Conservation (phyloP, 495 filamentous ascomycete genomes). For the Pseudomonodictys pantanalensis region DNA sequence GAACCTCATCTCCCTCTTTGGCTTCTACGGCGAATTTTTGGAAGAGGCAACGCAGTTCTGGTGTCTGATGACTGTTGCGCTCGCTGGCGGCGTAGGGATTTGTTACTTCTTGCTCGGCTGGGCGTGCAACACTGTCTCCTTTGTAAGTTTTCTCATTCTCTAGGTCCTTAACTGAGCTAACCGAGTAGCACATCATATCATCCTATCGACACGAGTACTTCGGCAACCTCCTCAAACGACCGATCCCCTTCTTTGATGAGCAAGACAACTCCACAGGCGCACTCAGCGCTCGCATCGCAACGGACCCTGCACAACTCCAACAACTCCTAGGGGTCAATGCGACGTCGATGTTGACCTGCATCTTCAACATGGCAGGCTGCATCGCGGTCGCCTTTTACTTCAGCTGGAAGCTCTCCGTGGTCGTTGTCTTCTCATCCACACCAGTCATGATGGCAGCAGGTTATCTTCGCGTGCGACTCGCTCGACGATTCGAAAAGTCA, state of each 20-base stretch:
- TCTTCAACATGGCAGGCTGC: conserved; percentile 68
- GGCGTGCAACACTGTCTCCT: conserved; percentile 13
- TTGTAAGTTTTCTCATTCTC: not conserved
- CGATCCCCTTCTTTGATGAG: conserved; percentile 83
- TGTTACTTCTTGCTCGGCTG: conserved; percentile 16
- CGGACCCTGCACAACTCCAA: conserved; percentile 70
- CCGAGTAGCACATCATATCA: conserved; percentile 58
- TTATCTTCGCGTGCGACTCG: conserved; percentile 71
- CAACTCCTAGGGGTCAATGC: conserved; percentile 64
- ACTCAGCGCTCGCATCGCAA: conserved; percentile 70
- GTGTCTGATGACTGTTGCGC: conserved; percentile 9
- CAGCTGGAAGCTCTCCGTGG: conserved; percentile 69
- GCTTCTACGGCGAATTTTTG: conserved; percentile 6
- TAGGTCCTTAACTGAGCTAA: conserved; percentile 63
- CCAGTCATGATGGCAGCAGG: conserved; percentile 55
- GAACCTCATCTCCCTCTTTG: conserved; percentile 10
- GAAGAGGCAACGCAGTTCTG: not conserved
- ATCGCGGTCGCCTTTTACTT: conserved; percentile 67
- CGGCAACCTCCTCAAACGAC: conserved; percentile 79
- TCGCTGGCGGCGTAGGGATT: conserved; percentile 5
- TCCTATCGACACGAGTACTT: conserved; percentile 77
- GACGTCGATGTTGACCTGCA: conserved; percentile 55
- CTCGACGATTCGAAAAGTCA: not conserved
- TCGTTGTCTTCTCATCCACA: conserved; percentile 4
- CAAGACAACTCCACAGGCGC: conserved; percentile 82